These are phyloP conservation scores for Saturnispora sekii DNA, from an alignment of 805 yeast genomes.

Conservation along the genomic window DNA sequence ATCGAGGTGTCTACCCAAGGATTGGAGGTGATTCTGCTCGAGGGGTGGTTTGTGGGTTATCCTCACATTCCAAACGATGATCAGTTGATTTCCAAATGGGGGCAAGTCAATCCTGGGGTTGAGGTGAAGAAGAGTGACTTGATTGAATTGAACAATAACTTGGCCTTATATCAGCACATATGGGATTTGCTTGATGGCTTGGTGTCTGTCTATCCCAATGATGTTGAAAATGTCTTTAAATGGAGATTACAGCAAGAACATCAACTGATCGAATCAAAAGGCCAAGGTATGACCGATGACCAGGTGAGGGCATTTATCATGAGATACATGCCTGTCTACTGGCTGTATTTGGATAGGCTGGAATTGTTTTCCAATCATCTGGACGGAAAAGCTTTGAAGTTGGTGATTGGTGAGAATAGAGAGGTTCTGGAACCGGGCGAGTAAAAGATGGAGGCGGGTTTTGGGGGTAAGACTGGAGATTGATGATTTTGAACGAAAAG, in stretches of 20 bases:
- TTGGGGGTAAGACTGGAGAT: no score
- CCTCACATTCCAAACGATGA: constrained; percentile 29
- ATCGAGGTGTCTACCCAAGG: constrained; percentile 21
- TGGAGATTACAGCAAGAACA: constrained; percentile 83
- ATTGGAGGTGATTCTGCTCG: constrained; percentile 64
- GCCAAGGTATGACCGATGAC: constrained; percentile 72
- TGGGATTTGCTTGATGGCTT: constrained; percentile 56
- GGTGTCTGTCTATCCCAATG: constrained; percentile 51
- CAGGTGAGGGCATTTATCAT: constrained; percentile 63
- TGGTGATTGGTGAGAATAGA: constrained; percentile 10
- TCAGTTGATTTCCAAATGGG: constrained; percentile 24
- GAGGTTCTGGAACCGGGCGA: not conserved
- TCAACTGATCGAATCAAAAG: constrained; percentile 39
- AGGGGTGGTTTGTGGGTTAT: constrained; percentile 94
- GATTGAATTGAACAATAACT: constrained; percentile 39
- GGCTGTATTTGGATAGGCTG: constrained; percentile 43
- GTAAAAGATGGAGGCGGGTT: no score
- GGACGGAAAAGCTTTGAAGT: constrained; percentile 2
- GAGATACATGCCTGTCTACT: constrained; percentile 81
- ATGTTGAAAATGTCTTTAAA: constrained; percentile 50
- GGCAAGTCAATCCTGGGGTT: constrained; percentile 14
- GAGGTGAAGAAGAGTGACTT: constrained; percentile 17
- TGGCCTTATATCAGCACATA: constrained; percentile 39
- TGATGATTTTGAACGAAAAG: no score
- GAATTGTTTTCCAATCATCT: not conserved